These are phyloP conservation scores for Bipolaris zeicola DNA, from an alignment of 2,329 filamentous ascomycete genomes.

Conservation along the genomic window DNA sequence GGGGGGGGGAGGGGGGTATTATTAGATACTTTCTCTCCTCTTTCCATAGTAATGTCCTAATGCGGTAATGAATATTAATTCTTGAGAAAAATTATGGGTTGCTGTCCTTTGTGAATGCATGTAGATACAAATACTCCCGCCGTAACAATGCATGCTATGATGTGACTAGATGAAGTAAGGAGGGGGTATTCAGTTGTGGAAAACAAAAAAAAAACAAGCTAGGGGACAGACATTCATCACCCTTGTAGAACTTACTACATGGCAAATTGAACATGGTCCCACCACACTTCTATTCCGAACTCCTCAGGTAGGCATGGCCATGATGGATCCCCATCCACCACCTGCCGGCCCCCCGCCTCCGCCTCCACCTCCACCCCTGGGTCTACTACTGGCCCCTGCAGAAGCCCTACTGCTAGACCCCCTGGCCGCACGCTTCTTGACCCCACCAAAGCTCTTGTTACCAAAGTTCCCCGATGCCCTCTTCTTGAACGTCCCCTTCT, in stretches of 20 bases:
- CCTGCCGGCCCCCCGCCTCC: neutral
- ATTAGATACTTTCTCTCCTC: too few species aligned
- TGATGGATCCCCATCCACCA: conserved; percentile 25
- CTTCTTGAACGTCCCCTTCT: conserved; percentile 22
- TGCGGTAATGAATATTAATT: too few species aligned
- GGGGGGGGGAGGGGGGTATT: too few species aligned
- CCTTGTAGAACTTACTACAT: too few species aligned
- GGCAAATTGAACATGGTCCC: neutral
- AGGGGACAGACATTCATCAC: neutral
- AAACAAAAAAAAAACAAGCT: neutral
- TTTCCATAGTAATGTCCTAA: too few species aligned
- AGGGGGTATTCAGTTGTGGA: conserved; percentile 2
- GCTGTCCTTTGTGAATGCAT: too few species aligned
- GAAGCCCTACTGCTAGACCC: conserved; percentile 19
- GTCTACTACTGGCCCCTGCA: conserved; percentile 15
- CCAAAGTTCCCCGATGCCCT: conserved; percentile 26
- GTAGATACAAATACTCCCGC: too few species aligned
- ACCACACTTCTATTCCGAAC: too few species aligned
- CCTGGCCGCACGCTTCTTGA: conserved; percentile 28
- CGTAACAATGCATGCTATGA: too few species aligned
- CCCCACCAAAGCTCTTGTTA: conserved; percentile 21
- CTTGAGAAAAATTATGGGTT: too few species aligned
- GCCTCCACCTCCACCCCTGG: conserved; percentile 18
- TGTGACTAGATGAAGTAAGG: too few species aligned
- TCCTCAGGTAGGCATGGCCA: conserved; percentile 39